Evolutionary conservation across 2,329 filamentous ascomycete species (phyloP), one percentile per base, ranked within the genome.

Genomic region (Escovopsis weberi): DNA sequence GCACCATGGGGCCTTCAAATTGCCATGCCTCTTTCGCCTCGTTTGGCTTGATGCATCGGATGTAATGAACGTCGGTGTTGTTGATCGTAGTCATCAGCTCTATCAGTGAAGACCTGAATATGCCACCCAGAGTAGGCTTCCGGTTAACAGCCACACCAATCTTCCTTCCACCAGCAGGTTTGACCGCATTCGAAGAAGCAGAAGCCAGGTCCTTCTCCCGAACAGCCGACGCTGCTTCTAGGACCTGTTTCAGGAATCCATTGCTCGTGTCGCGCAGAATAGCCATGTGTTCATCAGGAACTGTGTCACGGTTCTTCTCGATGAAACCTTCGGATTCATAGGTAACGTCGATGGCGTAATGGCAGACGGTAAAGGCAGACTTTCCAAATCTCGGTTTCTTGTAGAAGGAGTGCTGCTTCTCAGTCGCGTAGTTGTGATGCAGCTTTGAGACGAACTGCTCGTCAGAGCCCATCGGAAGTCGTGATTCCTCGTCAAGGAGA

Each of bases 271-370:
- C 79, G 52, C 78, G 82, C 50, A 98, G 73, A 33, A 98, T 82
- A 45, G 91, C 87, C 80, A 98, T 85, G 59, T 96, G 91, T 66
- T 98, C 91, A 58, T 98, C 91, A 6, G 91, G 91, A 38, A 98
- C 91, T 18, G 93, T 98, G 62, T 98, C 91, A 61, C 91, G 80
- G 64, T 98, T 98, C 75, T 98, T 98, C 63, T 98, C 93, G 55
- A 98, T 95, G 65, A 98, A 98, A 38, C 91, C 91, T 54, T 98
- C 91, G 2, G 89, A 96, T 63, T 98, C 91, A 60, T 98, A 98
- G 15, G 89, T 96, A 53, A 98, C 91, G 56, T 98, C 91, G 44
- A 98, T 74, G 41, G 91, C 91, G 64, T 98, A 98, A 65, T 98
- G 93, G 63, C 89, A 96, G 48, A 98, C 88, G 7, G 91, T 96